Evolutionary conservation across 139 green algal genomes (phyloP).

Genomic region (Chlorella sp.): DNA sequence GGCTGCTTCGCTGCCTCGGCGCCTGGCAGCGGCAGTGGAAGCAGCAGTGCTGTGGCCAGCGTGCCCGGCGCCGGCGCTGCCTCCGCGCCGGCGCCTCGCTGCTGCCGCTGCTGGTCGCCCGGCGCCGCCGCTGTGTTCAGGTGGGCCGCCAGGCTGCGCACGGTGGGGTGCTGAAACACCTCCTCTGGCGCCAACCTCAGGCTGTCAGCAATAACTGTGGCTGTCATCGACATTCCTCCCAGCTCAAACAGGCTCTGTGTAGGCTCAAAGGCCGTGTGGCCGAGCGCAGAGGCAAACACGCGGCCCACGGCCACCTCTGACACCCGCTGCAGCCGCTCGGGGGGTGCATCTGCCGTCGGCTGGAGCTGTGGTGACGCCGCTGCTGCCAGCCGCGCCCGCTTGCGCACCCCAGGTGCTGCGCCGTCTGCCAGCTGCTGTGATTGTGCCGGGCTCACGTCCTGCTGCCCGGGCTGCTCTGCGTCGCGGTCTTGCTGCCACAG

Average conservation of each 20-base stretch:
- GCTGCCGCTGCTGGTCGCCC: constrained; percentile 6
- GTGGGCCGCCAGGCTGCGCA: constrained; percentile 21
- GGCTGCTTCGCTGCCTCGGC: not conserved
- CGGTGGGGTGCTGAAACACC: constrained; percentile 28
- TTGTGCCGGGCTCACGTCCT: not conserved
- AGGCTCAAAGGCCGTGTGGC: constrained; percentile 36
- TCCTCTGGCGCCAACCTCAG: constrained; percentile 26
- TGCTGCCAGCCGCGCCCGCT: not conserved
- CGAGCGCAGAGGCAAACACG: constrained; percentile 10
- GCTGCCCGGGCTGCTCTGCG: not conserved
- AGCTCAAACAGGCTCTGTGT: constrained; percentile 47
- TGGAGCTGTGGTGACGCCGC: not conserved
- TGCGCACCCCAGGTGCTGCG: not conserved
- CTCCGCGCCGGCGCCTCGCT: constrained; percentile 3
- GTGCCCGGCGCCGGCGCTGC: no score
- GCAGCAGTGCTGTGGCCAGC: no score
- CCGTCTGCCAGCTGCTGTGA: not conserved
- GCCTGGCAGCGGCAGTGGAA: not conserved
- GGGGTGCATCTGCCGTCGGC: not conserved
- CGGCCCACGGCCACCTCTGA: constrained; percentile 17
- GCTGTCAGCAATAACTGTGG: constrained; percentile 25
- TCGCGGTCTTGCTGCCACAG: not conserved
- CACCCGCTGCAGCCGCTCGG: not conserved
- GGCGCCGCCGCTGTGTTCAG: not conserved
- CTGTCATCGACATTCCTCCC: constrained; percentile 47